Evolutionary conservation across 148 eudicot species (phyloP), one percentile per base, ranked within the genome.

Genomic region (Oxyria digyna): DNA sequence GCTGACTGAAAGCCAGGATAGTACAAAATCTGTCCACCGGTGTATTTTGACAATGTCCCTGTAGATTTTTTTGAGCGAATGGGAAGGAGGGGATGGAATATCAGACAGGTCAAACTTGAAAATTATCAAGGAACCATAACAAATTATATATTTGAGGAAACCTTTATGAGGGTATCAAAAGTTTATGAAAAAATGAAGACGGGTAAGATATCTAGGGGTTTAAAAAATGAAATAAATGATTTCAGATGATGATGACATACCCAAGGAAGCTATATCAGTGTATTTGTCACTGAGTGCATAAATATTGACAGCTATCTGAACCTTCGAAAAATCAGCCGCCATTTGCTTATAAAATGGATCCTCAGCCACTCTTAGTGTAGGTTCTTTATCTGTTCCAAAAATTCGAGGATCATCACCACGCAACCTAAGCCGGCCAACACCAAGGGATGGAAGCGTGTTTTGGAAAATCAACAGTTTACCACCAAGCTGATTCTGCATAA

Each of bases 301-400:
- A 12, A 90, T 78, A 71, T 94, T 91, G 32, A 88, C 90, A 46
- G 87, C 91, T 77, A 94, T 88, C 90, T 94, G 97, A 75, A 72
- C 85, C 83, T 94, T 94, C 10, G 97, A 86, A 67, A 86, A 85
- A 81, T 94, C 97, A 74, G 97, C 99, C 75, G 99, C 99, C 97
- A 88, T 94, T 79, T 94, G 99, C 81, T 94, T 94, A 81, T 94
- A 94, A 74, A 94, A 94, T 54, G 97, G 87, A 85, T 94, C 97
- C 74, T 94, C 99, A 26, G 99, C 83, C 40, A 88, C 74, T 80
- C 99, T 85, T 68, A 88, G 71, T 4, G 81, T 70, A 73, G 86
- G 85, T 81, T 94, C 99, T 75, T 94, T 94, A 82, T 94, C 97
- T 59, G 99, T 90, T 79, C 99, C 97, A 80, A 88, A 90, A 64